Conservation (phyloP, 179 eudicot genomes). For the Pouteria campechiana region DNA sequence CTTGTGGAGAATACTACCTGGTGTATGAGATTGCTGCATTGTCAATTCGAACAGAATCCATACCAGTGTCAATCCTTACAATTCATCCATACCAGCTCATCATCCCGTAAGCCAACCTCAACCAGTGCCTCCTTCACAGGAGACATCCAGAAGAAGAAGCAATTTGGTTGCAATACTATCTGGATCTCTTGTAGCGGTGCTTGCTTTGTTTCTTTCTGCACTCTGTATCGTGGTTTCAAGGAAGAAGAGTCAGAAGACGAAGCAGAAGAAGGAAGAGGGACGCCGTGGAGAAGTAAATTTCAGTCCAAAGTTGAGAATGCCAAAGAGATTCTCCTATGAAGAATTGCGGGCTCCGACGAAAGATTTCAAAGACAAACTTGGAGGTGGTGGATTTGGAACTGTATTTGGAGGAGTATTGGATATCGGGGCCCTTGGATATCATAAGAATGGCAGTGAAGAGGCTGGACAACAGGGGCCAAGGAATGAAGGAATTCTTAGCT, state of each 20-base stretch:
- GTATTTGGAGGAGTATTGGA: slow-evolving; percentile 2
- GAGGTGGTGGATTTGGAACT: slow-evolving; percentile 9
- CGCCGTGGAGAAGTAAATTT: background rate
- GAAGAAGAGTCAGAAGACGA: background rate
- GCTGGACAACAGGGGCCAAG: background rate
- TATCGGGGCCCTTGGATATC: slow-evolving; percentile 3
- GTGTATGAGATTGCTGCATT: background rate
- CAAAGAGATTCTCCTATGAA: background rate
- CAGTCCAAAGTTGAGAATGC: too few relatives aligned
- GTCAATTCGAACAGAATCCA: background rate
- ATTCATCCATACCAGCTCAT: background rate
- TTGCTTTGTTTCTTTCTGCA: too few relatives aligned
- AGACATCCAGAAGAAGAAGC: background rate
- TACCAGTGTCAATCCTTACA: background rate
- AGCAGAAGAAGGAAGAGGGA: background rate
- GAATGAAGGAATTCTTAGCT: slow-evolving; percentile 4
- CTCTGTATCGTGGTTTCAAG: background rate
- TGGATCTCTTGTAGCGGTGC: background rate
- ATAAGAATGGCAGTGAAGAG: slow-evolving; percentile 3
- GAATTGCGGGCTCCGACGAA: background rate
- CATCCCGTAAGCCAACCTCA: background rate
- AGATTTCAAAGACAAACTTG: slow-evolving; percentile 1
- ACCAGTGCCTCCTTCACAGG: background rate
- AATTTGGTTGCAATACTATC: background rate
- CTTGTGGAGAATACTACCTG: background rate